Percentiles rank a stretch among this genome's conserved stretches.
Evolutionary conservation across 2,329 filamentous ascomycete species (phyloP).

Genomic region (Orbilia oligospora): DNA sequence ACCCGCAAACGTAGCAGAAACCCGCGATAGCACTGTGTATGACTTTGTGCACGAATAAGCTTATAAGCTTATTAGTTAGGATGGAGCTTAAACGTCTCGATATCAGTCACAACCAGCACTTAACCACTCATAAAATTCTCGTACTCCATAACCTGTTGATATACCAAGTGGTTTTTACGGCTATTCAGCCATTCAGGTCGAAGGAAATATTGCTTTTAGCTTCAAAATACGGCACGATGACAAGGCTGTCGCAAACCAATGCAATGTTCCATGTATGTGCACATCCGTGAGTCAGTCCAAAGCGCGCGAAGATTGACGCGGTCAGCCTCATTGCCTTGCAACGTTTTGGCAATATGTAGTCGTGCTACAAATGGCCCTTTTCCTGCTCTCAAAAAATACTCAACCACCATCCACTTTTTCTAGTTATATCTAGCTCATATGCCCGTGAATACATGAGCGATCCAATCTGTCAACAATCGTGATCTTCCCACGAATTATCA

Average conservation of each 20-base stretch:
- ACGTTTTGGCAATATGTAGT: background rate
- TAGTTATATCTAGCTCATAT: background rate
- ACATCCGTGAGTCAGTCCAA: slow-evolving; percentile 18
- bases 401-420: background rate
- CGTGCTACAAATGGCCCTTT: no score
- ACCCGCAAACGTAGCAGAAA: background rate
- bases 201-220: background rate
- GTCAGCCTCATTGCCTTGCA: slow-evolving; percentile 24
- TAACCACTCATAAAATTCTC: no score
- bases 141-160: no score
- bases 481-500: background rate
- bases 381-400: background rate
- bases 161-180: no score
- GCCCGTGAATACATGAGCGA: background rate
- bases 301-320: background rate
- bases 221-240: slow-evolving; percentile 12
- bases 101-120: background rate
- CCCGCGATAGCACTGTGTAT: background rate
- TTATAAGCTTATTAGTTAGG: background rate
- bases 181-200: background rate
- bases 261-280: background rate
- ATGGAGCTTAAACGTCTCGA: background rate
- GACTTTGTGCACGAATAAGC: no score
- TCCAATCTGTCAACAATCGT: background rate
- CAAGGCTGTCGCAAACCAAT: background rate